Conservation (phyloP, 169 alveolate genomes). For the Plasmodium knowlesi region DNA sequence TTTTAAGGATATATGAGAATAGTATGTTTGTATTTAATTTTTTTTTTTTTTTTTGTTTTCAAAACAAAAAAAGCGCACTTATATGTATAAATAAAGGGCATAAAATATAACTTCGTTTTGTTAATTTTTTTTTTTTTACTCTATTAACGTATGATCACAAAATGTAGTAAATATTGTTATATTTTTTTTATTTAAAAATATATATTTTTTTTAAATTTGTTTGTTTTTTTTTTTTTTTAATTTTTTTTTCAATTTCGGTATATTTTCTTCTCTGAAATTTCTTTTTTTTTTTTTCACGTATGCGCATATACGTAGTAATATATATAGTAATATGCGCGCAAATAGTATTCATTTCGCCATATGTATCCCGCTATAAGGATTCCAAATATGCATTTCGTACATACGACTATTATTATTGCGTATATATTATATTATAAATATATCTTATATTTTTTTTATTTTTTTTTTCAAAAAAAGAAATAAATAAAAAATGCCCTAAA, state of each 20-base stretch:
- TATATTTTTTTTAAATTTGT: neutral
- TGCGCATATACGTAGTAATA: too few relatives aligned
- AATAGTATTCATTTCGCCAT: neutral
- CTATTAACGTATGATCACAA: neutral
- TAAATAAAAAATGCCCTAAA: neutral
- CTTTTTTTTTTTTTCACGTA: neutral
- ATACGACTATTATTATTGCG: neutral
- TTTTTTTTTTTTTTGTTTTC: neutral
- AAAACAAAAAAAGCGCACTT: neutral
- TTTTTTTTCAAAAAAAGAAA: neutral
- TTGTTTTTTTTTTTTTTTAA: neutral
- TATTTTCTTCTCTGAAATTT: neutral
- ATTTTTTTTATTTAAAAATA: neutral
- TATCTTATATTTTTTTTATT: neutral
- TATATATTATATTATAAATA: neutral
- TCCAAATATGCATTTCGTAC: neutral
- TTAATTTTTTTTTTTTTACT: neutral
- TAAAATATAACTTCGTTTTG: neutral
- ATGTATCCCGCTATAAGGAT: neutral
- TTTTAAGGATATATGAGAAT: neutral
- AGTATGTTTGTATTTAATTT: neutral
- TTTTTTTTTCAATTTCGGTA: neutral
- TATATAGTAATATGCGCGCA: neutral
- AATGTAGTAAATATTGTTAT: neutral
- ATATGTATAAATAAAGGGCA: neutral